phyloP scores from a whole-genome alignment of 371 early-diverging fungal genomes.

The Lichtheimia ornata region DNA sequence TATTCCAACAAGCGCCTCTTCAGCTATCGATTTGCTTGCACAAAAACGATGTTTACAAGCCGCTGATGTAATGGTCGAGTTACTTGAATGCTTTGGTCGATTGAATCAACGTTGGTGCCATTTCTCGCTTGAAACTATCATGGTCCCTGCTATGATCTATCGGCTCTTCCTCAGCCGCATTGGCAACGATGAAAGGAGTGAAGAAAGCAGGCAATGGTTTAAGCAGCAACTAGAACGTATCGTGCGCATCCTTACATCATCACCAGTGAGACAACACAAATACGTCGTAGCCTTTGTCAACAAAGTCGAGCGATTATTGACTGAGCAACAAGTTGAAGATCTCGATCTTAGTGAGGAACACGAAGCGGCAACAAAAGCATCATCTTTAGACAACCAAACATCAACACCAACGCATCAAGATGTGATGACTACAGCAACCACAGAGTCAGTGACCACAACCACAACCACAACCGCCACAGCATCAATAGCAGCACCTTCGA shows the following conservation, averaged over 20 bases:
- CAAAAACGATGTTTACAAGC: slow-evolving; percentile 20
- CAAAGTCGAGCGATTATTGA: slow-evolving; percentile 18
- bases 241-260: slow-evolving; percentile 11
- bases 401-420: neutral
- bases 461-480: neutral
- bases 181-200: neutral
- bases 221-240: slow-evolving; percentile 20
- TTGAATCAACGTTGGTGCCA: slow-evolving; percentile 36
- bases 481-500: slow-evolving; percentile 1
- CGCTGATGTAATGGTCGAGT: slow-evolving; percentile 28
- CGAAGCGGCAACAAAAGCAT: slow-evolving; percentile 2
- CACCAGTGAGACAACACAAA: slow-evolving; percentile 31
- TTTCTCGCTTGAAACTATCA: slow-evolving; percentile 25
- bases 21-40: slow-evolving; percentile 24
- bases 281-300: slow-evolving; percentile 17
- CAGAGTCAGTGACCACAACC: neutral
- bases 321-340: slow-evolving; percentile 11
- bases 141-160: slow-evolving; percentile 25
- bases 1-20: slow-evolving; percentile 8
- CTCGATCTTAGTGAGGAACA: slow-evolving; percentile 15
- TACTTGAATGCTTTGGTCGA: slow-evolving; percentile 25
- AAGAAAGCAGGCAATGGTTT: slow-evolving; percentile 4
- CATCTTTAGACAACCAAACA: too few relatives aligned
- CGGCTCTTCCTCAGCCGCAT: slow-evolving; percentile 2
- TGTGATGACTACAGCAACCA: slow-evolving; percentile 1